Base-by-base conservation (phyloP, 2,329 filamentous ascomycete species). In the Albifimbria verrucaria region DNA sequence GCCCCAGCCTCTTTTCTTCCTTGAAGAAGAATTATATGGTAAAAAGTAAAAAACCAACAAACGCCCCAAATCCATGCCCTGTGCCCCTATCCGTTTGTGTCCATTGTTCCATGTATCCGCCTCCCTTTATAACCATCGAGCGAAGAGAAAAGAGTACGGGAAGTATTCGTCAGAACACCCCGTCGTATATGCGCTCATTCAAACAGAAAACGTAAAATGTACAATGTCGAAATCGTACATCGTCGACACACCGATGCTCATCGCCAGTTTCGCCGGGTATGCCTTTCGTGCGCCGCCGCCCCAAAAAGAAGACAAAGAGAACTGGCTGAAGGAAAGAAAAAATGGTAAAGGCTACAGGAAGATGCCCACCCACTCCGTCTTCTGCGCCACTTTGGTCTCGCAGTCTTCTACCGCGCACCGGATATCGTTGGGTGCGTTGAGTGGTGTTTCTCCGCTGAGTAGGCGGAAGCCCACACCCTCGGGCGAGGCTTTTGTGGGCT, bases 341-440 rank as follows among this genome's bases (percentile, higher is more conserved):
- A 15, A 57, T 28, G 36, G 5, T 42, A 56, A 20, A 25, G n/a
- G 12, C 63, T 60, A 83, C 45, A 82, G 65, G 64, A 80, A 87
- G 36, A 86, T 77, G 11, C 84, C 84, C 17, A 87, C 77, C 84
- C 84, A 87, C 46, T 80, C 76, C 2, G 69, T 66, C 65, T 86
- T 87, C 18, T 63, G 61, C 17, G 69, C 71, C 3, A 84, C 78
- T 28, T 83, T 82, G 2, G 75, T 73, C 1, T 74, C 64, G 63
- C 84, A 87, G 28, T 71, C 77, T 0, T 83, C 80, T 0, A 87
- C 83, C 0, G 78, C 78, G 58, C 84, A 87, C 4, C 75, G 59
- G 2, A 80, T 57, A 51, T 81, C 70, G 44, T 51, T 62, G 2
- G 57, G 46, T 11, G 59, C 49, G 22, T 21, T 46, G 17, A 44